Percentiles rank a stretch among this genome's conserved stretches.
phyloP scores from a whole-genome alignment of 202 grass and related monocot genomes.

The Miscanthus sacchariflorus region DNA sequence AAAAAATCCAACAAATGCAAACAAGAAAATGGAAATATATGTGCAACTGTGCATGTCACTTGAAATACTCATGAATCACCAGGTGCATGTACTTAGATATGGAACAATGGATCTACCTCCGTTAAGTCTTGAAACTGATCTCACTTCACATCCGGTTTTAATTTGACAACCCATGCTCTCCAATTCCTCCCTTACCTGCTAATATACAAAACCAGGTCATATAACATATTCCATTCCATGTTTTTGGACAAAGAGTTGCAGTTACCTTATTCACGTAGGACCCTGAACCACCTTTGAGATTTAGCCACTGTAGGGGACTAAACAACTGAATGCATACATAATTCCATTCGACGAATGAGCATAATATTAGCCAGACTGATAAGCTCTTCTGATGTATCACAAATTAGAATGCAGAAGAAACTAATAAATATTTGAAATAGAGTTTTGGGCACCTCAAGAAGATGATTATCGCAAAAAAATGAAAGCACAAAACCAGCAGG shows the following conservation, averaged over 20 bases:
- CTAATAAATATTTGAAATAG: not conserved
- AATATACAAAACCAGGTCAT: not conserved
- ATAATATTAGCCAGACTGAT: not conserved
- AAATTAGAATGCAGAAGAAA: not conserved
- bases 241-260: not conserved
- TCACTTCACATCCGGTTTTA: slow-evolving; percentile 61
- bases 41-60: too few species aligned
- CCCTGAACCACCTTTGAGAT: not conserved
- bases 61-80: not conserved
- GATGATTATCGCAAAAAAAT: slow-evolving; percentile 79
- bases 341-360: not conserved
- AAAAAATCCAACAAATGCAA: not conserved
- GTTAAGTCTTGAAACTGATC: slow-evolving; percentile 52
- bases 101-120: slow-evolving; percentile 42
- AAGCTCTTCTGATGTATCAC: not conserved
- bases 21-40: not conserved
- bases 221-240: not conserved
- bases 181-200: slow-evolving; percentile 65
- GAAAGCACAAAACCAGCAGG: slow-evolving; percentile 79
- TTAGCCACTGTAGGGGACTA: not conserved
- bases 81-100: not conserved
- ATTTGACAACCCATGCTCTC: slow-evolving; percentile 62
- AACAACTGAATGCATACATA: not conserved
- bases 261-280: slow-evolving; percentile 16
- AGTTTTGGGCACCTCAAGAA: slow-evolving; percentile 62